phyloP scores from a whole-genome alignment of 345 rosid genomes.

The Eutrema japonicum region DNA sequence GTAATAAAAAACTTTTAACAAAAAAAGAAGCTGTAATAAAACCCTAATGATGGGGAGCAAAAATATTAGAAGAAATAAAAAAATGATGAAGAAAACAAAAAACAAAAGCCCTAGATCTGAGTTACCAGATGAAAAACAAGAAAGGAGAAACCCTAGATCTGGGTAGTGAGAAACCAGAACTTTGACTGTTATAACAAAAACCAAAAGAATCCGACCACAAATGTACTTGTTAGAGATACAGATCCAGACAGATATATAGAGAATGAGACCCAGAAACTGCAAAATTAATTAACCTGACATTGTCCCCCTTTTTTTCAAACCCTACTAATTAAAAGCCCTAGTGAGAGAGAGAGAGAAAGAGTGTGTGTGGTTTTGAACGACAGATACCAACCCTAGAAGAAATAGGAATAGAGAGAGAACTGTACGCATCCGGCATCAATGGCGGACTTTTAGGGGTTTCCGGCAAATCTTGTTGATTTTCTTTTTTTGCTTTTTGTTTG shows the following conservation, averaged over 20 bases:
- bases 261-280: slow-evolving; percentile 13
- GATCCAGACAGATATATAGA: slow-evolving; percentile 38
- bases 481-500: neutral
- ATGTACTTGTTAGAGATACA: slow-evolving; percentile 26
- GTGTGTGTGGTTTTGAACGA: slow-evolving; percentile 29
- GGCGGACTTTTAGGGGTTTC: slow-evolving; percentile 43
- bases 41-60: slow-evolving; percentile 13
- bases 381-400: slow-evolving; percentile 42
- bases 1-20: no score
- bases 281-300: slow-evolving; percentile 12
- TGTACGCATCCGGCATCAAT: slow-evolving; percentile 40
- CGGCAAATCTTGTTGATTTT: slow-evolving; percentile 10
- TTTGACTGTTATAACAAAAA: slow-evolving; percentile 21
- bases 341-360: slow-evolving; percentile 15
- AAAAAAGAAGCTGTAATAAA: neutral
- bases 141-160: slow-evolving; percentile 29
- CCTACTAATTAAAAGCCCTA: slow-evolving; percentile 35
- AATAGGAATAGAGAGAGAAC: slow-evolving; percentile 33
- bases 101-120: slow-evolving; percentile 31
- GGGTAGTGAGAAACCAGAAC: slow-evolving; percentile 26
- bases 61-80: neutral
- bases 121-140: neutral
- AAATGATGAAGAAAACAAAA: neutral
- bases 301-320: slow-evolving; percentile 21
- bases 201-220: slow-evolving; percentile 19